phyloP scores from a whole-genome alignment of 805 yeast genomes.

The Ogataea nitratoaversa region DNA sequence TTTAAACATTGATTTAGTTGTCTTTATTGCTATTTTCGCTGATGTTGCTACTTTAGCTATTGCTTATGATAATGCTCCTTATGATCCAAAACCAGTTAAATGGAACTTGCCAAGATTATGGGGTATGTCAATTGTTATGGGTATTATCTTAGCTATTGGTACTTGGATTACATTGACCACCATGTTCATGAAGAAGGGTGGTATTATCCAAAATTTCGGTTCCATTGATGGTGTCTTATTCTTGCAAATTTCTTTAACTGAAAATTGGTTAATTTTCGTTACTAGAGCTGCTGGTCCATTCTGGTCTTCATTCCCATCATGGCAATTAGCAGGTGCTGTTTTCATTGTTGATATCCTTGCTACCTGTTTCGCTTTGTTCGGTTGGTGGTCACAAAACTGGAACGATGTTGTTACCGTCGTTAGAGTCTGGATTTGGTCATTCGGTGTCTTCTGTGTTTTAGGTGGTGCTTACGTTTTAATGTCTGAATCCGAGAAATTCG shows the following conservation, averaged over 20 bases:
- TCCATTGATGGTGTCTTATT: constrained; percentile 82
- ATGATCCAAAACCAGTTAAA: constrained; percentile 82
- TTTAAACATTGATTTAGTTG: constrained; percentile 82
- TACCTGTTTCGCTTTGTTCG: constrained; percentile 82
- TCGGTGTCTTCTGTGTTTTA: constrained; percentile 89
- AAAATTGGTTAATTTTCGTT: constrained; percentile 91
- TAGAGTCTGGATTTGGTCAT: constrained; percentile 85
- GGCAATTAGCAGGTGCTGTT: constrained; percentile 92
- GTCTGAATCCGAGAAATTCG: constrained; percentile 69
- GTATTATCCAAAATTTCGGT: constrained; percentile 92
- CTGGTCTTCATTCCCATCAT: constrained; percentile 91
- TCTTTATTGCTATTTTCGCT: constrained; percentile 92
- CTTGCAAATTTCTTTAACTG: constrained; percentile 86
- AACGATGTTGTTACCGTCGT: constrained; percentile 88
- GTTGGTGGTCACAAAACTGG: constrained; percentile 95
- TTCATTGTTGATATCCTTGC: constrained; percentile 81
- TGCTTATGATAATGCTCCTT: constrained; percentile 70
- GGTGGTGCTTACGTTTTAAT: constrained; percentile 91
- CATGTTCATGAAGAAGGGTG: constrained; percentile 79
- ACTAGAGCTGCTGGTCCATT: constrained; percentile 95
- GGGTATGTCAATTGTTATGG: constrained; percentile 86
- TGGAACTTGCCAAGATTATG: constrained; percentile 93
- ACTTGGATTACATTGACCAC: constrained; percentile 90
- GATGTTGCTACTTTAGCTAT: constrained; percentile 94
- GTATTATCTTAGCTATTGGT: constrained; percentile 76